Conservation (phyloP, 768 basidiomycete genomes). For the Rhodotorula paludigena region DNA sequence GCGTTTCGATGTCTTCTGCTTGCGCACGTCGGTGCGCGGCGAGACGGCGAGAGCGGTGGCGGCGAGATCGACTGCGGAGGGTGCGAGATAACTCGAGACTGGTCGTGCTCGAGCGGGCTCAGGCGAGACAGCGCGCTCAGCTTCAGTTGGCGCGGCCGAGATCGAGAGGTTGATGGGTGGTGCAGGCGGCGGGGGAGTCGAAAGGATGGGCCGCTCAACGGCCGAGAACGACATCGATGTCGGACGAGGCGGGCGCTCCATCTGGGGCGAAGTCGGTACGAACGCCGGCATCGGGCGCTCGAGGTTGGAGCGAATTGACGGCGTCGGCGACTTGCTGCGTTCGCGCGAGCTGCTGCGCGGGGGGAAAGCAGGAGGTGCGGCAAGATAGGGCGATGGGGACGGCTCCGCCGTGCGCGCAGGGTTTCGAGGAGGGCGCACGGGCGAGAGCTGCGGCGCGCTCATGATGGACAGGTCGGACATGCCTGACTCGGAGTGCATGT, state of each 20-base stretch:
- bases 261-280: neutral
- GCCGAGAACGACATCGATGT: conserved; percentile 1
- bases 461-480: conserved; percentile 14
- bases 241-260: neutral
- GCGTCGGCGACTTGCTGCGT: neutral
- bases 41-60: conserved; percentile 21
- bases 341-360: neutral
- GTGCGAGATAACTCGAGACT: neutral
- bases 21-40: conserved; percentile 14
- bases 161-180: neutral
- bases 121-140: neutral
- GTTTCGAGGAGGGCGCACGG: conserved; percentile 15
- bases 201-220: neutral
- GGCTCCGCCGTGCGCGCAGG: conserved; percentile 4
- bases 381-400: no score
- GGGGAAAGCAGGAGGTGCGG: neutral
- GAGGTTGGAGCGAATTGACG: neutral
- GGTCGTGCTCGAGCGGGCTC: neutral
- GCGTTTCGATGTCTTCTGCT: conserved; percentile 29
- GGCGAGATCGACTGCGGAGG: neutral
- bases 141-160: neutral
- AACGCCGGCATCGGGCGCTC: neutral
- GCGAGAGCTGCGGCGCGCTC: conserved; percentile 35
- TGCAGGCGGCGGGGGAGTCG: neutral
- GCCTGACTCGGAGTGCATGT: conserved; percentile 6